Conservation (phyloP, 768 basidiomycete genomes). For the Thelephora aurantiotincta region DNA sequence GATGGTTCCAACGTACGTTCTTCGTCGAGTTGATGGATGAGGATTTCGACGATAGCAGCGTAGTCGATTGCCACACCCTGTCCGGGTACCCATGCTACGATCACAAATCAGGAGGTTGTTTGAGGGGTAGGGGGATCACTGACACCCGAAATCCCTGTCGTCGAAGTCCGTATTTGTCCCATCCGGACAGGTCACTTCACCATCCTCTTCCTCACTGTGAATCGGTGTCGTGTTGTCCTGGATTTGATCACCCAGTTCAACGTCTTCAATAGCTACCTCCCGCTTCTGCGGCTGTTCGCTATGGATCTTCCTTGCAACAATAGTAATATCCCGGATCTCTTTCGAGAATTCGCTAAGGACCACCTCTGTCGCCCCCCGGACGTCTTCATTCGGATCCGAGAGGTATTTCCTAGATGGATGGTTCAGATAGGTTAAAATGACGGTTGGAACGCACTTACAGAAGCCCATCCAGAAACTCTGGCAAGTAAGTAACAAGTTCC, state of each 20-base stretch:
- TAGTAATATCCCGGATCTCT: conserved; percentile 78
- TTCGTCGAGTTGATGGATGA: conserved; percentile 72
- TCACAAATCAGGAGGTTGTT: too few relatives aligned
- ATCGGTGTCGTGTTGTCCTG: conserved; percentile 13
- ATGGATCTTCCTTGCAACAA: conserved; percentile 53
- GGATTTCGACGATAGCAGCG: conserved; percentile 82
- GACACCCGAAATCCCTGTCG: conserved; percentile 53
- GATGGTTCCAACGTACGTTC: conserved; percentile 45
- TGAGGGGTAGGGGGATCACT: conserved; percentile 6
- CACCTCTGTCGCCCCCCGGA: conserved; percentile 81
- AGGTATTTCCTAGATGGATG: conserved; percentile 64
- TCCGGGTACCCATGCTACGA: conserved; percentile 76
- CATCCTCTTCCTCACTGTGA: conserved; percentile 36
- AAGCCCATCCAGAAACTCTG: conserved; percentile 88
- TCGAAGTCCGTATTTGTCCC: conserved; percentile 34
- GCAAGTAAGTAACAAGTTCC: conserved; percentile 87
- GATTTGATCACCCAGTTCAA: conserved; percentile 9
- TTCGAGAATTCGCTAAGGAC: conserved; percentile 80
- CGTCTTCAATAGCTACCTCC: conserved; percentile 25
- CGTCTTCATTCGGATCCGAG: conserved; percentile 89
- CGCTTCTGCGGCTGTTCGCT: conserved; percentile 32
- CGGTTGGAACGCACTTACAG: conserved; percentile 36
- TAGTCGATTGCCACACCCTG: conserved; percentile 90
- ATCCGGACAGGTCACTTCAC: conserved; percentile 10
- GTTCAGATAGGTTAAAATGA: conserved; percentile 6